A percentile compares a stretch with the other conserved stretches of the same genome.
These are phyloP conservation scores for Crithidia expoeki DNA, from an alignment of 208 protist genomes.

Conservation along the genomic window DNA sequence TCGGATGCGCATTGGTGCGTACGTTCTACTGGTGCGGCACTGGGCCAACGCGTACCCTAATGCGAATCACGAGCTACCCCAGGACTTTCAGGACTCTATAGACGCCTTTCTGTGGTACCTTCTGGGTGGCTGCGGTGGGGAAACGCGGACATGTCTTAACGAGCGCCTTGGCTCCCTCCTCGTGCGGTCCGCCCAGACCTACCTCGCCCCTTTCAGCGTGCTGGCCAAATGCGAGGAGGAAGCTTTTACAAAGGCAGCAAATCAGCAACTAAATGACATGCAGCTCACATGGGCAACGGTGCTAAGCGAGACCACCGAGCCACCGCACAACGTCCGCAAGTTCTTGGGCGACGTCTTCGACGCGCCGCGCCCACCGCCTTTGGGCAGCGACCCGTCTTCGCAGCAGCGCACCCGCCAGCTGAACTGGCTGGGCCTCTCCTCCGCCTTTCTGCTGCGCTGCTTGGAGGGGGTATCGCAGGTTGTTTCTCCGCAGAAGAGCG, in stretches of 20 bases:
- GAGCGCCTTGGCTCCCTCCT: conserved; percentile 13
- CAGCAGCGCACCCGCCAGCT: conserved; percentile 27
- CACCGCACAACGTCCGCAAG: conserved; percentile 11
- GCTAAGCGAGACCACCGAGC: conserved; percentile 13
- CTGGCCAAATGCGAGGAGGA: conserved; percentile 29
- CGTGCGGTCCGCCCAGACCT: conserved; percentile 11
- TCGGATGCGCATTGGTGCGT: conserved; percentile 48
- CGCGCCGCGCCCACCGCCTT: conserved; percentile 26
- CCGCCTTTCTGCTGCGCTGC: conserved; percentile 8
- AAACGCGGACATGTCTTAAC: conserved; percentile 9
- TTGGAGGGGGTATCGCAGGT: conserved; percentile 16
- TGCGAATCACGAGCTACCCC: conserved; percentile 9
- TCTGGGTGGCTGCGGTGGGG: conserved; percentile 23
- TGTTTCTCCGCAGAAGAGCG: background rate
- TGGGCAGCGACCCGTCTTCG: conserved; percentile 31
- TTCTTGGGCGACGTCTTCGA: conserved; percentile 24
- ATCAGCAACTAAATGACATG: conserved; percentile 26
- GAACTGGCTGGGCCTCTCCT: conserved; percentile 3
- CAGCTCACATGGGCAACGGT: conserved; percentile 18
- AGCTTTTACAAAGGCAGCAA: conserved; percentile 1
- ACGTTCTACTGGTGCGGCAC: conserved; percentile 30
- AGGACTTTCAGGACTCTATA: conserved; percentile 21
- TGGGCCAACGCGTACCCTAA: conserved; percentile 31
- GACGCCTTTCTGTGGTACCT: conserved; percentile 34
- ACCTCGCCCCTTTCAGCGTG: conserved; percentile 24